phyloP scores from a whole-genome alignment of 345 rosid species.

The Salix suchowensis region DNA sequence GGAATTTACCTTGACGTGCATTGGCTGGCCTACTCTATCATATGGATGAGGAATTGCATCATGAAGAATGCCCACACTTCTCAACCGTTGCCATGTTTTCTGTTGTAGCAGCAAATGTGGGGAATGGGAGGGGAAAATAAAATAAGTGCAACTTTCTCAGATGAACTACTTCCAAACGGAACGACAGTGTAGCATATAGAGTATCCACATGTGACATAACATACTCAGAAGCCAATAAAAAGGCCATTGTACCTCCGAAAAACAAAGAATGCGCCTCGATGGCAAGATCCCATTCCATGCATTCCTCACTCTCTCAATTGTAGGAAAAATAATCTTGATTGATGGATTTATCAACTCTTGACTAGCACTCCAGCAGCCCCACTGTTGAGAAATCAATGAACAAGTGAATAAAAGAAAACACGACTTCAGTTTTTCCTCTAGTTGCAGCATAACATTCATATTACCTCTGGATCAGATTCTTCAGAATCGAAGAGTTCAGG shows the following conservation, averaged over 20 bases:
- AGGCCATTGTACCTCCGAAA: slow-evolving; percentile 61
- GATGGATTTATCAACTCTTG: slow-evolving; percentile 78
- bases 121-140: not conserved
- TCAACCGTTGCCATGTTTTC: slow-evolving; percentile 90
- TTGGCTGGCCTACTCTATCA: slow-evolving; percentile 64
- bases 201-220: not conserved
- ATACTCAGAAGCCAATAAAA: not conserved
- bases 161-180: not conserved
- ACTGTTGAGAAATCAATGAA: slow-evolving; percentile 41
- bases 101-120: slow-evolving; percentile 19
- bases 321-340: slow-evolving; percentile 66
- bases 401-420: slow-evolving; percentile 1
- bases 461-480: slow-evolving; percentile 97
- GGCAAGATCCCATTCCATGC: slow-evolving; percentile 58
- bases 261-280: slow-evolving; percentile 70
- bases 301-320: slow-evolving; percentile 72
- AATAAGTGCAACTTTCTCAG: not conserved
- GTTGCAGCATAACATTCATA: slow-evolving; percentile 2
- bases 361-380: slow-evolving; percentile 93
- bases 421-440: slow-evolving; percentile 8
- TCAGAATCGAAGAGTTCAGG: slow-evolving; percentile 53
- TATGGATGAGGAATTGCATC: slow-evolving; percentile 82
- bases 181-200: not conserved
- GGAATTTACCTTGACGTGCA: slow-evolving; percentile 69
- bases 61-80: slow-evolving; percentile 46